A percentile compares a stretch with the other conserved stretches of the same genome.
These are phyloP conservation scores for Yamadazyma dendronema DNA, from an alignment of 1,139 yeast species.

Conservation along the genomic window DNA sequence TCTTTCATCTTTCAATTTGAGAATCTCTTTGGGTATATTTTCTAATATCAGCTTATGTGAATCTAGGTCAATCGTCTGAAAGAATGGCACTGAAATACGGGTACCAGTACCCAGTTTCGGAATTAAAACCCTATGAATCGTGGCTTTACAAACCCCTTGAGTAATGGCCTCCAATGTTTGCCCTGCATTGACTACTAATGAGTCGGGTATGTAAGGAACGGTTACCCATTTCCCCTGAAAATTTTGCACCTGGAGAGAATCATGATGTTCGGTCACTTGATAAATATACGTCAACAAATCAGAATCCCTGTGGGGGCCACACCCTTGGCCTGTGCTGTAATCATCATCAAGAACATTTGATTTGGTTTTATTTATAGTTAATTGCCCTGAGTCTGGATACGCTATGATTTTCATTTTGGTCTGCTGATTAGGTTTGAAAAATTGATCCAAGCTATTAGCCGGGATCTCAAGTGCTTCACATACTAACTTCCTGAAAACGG, in stretches of 20 bases:
- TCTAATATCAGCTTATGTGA: conserved; percentile 33
- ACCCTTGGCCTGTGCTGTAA: conserved; percentile 55
- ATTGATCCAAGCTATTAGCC: conserved; percentile 42
- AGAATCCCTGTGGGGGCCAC: conserved; percentile 73
- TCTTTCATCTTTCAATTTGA: conserved; percentile 32
- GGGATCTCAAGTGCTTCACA: conserved; percentile 56
- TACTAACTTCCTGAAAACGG: conserved; percentile 43
- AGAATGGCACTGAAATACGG: conserved; percentile 52
- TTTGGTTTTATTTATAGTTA: conserved; percentile 17
- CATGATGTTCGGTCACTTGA: conserved; percentile 50
- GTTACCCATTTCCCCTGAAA: conserved; percentile 64
- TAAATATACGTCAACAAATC: conserved; percentile 60
- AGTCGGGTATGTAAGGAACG: conserved; percentile 41
- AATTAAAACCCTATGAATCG: conserved; percentile 61
- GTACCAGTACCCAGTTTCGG: conserved; percentile 55
- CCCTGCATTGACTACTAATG: conserved; percentile 54
- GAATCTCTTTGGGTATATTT: conserved; percentile 31
- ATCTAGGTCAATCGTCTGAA: conserved; percentile 52
- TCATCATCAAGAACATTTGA: conserved; percentile 38
- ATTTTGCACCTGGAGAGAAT: conserved; percentile 62
- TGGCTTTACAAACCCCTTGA: conserved; percentile 58
- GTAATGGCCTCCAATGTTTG: conserved; percentile 56
- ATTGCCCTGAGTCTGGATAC: conserved; percentile 42
- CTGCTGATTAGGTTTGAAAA: conserved; percentile 52
- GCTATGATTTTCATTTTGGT: conserved; percentile 54